These are phyloP conservation scores for Sporothrix euskadiensis DNA, from an alignment of 2,329 filamentous ascomycete genomes.

Conservation along the genomic window DNA sequence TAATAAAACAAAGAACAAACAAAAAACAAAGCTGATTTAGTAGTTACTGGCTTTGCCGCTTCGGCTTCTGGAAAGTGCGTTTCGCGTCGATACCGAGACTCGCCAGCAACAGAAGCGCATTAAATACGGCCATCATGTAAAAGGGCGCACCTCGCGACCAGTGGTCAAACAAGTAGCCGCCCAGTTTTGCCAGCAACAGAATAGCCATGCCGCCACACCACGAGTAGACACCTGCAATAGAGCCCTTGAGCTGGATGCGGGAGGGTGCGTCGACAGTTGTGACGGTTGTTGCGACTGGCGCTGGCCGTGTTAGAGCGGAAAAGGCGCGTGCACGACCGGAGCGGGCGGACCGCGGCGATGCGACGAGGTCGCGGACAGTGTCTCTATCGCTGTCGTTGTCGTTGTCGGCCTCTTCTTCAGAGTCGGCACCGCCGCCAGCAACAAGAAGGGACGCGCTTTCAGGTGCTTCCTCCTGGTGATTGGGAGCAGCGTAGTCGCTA, in stretches of 20 bases:
- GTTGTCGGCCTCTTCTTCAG: background rate
- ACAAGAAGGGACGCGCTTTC: conserved; percentile 48
- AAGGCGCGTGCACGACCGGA: conserved; percentile 28
- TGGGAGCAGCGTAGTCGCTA: conserved; percentile 15
- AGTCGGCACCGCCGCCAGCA: conserved; percentile 24
- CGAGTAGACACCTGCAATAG: conserved; percentile 91
- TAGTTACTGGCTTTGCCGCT: background rate
- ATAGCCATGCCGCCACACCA: conserved; percentile 89
- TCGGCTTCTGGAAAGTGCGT: conserved; percentile 36
- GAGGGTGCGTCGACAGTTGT: conserved; percentile 38
- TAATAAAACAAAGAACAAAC: too few species aligned
- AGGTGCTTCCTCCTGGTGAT: conserved; percentile 32
- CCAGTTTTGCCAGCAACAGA: conserved; percentile 84
- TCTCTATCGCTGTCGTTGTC: conserved; percentile 16
- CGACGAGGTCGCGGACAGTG: conserved; percentile 18
- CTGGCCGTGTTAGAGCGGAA: conserved; percentile 23
- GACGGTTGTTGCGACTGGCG: background rate
- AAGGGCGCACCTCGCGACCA: conserved; percentile 78
- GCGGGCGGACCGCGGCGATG: conserved; percentile 19
- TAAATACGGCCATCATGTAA: conserved; percentile 91
- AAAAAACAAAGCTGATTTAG: too few species aligned
- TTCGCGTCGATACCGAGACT: conserved; percentile 54
- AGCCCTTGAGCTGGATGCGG: conserved; percentile 74
- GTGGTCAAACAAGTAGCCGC: conserved; percentile 80
- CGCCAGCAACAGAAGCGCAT: conserved; percentile 66